A percentile compares a stretch with the other conserved stretches of the same genome.
Evolutionary conservation across 768 basidiomycete species (phyloP).

Genomic region (Leccinellum luteum): DNA sequence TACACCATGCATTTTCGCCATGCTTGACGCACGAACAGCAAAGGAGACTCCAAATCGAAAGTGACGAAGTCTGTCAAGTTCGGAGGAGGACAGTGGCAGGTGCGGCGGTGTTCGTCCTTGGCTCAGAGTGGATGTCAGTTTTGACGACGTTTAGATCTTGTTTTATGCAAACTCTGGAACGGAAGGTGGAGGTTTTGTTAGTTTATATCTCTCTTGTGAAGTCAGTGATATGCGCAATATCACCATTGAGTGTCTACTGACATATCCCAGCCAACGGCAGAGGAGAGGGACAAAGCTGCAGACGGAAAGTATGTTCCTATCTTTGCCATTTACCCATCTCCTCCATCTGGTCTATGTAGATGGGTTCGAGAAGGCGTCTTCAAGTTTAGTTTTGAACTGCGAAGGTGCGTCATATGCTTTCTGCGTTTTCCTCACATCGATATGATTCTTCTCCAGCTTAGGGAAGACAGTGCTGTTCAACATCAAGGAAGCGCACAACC

Average conservation of each 20-base stretch:
- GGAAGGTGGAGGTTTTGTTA: constrained; percentile 59
- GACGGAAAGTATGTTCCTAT: constrained; percentile 50
- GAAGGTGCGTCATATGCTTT: constrained; percentile 43
- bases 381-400: constrained; percentile 82
- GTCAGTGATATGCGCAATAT: constrained; percentile 38
- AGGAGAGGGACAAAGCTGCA: constrained; percentile 68
- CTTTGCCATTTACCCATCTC: neutral
- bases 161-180: constrained; percentile 84
- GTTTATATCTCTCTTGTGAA: constrained; percentile 80
- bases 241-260: constrained; percentile 5
- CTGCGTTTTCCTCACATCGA: neutral
- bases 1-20: fast-evolving
- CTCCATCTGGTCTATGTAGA: constrained; percentile 35
- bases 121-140: neutral
- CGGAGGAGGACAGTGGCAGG: constrained; percentile 77
- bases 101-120: constrained; percentile 21
- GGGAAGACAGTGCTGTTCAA: constrained; percentile 56
- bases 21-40: constrained; percentile 32
- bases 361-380: constrained; percentile 86
- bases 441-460: constrained; percentile 17
- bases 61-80: constrained; percentile 75
- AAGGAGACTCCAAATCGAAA: constrained; percentile 76
- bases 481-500: constrained; percentile 77
- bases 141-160: constrained; percentile 50
- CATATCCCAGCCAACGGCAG: constrained; percentile 60